Percentiles rank a stretch among this genome's conserved stretches.
Conservation (phyloP, 108 stramenopile species). For the Cyclotella sp. region DNA sequence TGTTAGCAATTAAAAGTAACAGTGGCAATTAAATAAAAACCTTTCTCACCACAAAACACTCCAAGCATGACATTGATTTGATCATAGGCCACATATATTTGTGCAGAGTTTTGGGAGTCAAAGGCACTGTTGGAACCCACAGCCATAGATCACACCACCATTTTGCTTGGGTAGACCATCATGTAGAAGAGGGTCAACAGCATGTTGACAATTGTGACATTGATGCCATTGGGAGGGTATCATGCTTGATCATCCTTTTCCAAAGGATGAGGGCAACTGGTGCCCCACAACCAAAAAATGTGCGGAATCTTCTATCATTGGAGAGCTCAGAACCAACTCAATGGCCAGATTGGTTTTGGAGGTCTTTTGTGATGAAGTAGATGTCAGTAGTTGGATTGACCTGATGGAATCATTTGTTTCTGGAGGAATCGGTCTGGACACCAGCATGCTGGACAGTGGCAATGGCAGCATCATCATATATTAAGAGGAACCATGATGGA, state of each 20-base stretch:
- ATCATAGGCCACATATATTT: conserved; percentile 29
- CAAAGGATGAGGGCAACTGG: not conserved
- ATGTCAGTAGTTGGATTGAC: not conserved
- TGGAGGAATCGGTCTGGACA: not conserved
- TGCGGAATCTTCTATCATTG: conserved; percentile 3
- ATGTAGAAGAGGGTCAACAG: conserved; percentile 18
- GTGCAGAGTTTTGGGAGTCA: conserved; percentile 19
- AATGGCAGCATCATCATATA: too few species aligned
- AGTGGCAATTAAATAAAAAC: too few species aligned
- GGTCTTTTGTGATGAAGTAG: not conserved
- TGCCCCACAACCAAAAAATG: conserved; percentile 16
- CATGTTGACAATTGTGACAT: conserved; percentile 5
- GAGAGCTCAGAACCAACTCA: not conserved
- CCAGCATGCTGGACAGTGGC: too few species aligned
- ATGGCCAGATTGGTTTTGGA: not conserved
- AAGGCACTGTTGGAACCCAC: conserved; percentile 11
- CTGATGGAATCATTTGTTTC: not conserved
- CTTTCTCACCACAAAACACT: not conserved
- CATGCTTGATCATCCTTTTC: not conserved
- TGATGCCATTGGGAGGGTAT: conserved; percentile 11
- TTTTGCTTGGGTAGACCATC: conserved; percentile 13
- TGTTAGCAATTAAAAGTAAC: too few species aligned
- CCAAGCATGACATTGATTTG: conserved; percentile 2
- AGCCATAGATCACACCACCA: conserved; percentile 5
- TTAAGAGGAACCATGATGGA: too few species aligned